Conservation (phyloP, 2,329 filamentous ascomycete genomes). For the Huntiella omanensis region DNA sequence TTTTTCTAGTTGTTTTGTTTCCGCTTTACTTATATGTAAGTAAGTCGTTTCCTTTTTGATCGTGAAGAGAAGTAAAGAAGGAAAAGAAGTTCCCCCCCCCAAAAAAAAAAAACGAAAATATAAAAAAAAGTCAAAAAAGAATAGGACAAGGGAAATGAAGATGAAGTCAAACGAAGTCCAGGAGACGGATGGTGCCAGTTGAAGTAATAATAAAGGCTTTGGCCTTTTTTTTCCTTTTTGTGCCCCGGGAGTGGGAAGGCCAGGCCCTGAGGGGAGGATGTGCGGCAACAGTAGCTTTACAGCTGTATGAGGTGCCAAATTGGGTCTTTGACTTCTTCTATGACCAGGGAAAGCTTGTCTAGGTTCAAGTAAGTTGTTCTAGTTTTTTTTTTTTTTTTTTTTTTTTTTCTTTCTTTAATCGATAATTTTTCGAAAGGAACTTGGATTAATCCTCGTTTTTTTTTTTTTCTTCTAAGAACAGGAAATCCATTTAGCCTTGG, state of each 20-base stretch:
- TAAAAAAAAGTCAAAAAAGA: neutral
- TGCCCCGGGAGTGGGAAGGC: no score
- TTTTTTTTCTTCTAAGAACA: no score
- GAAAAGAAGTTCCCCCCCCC: no score
- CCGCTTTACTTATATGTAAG: no score
- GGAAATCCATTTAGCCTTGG: no score
- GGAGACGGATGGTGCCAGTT: conserved; percentile 1
- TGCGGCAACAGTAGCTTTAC: neutral
- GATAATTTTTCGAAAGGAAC: no score
- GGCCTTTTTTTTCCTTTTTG: neutral
- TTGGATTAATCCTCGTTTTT: no score
- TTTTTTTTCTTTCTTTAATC: neutral
- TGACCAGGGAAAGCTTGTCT: conserved; percentile 2
- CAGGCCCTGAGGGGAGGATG: no score
- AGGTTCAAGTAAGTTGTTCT: neutral
- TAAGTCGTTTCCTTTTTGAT: no score
- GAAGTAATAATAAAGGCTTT: conserved; percentile 3
- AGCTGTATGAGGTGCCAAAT: neutral
- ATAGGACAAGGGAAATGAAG: conserved; percentile 3
- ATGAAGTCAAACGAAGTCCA: conserved; percentile 1
- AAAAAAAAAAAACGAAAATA: no score
- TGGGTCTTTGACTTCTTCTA: neutral
- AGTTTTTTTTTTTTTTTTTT: neutral
- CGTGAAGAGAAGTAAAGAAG: no score
- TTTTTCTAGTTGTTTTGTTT: no score